phyloP scores from a whole-genome alignment of 176 grass and related monocot species.

The Eremochloa ophiuroides region DNA sequence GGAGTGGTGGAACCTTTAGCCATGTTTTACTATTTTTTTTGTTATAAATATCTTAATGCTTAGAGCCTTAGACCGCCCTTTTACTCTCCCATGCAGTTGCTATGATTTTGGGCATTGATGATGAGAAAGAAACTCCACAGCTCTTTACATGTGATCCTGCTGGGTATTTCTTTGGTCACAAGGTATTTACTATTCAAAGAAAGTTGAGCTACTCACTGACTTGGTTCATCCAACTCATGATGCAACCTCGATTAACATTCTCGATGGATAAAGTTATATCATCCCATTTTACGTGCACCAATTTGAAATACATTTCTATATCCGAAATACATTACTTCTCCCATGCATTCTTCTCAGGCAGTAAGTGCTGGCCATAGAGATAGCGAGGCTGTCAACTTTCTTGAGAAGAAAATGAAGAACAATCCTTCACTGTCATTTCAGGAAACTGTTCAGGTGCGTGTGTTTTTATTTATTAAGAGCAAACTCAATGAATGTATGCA shows the following conservation, averaged over 20 bases:
- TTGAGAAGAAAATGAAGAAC: conserved; percentile 50
- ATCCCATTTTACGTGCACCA: not conserved
- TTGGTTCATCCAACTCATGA: not conserved
- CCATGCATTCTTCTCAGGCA: conserved; percentile 30
- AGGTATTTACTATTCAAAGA: conserved; percentile 40
- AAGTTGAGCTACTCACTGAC: not conserved
- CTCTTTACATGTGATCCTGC: conserved; percentile 63
- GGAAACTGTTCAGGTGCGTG: conserved; percentile 6
- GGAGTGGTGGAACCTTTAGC: not conserved
- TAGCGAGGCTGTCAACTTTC: conserved; percentile 48
- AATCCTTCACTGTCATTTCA: conserved; percentile 33
- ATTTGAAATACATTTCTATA: not conserved
- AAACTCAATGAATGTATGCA: not conserved
- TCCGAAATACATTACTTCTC: not conserved
- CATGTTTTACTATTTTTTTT: not conserved
- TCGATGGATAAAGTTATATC: not conserved
- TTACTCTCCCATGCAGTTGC: conserved; percentile 29
- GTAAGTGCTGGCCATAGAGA: conserved; percentile 46
- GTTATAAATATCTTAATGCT: conserved; percentile 9
- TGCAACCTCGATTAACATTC: not conserved
- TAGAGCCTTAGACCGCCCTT: not conserved
- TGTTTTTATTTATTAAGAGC: not conserved
- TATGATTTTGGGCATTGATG: conserved; percentile 64
- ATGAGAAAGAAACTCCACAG: conserved; percentile 52
- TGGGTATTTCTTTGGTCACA: conserved; percentile 54